These are phyloP conservation scores for Diplodia intermedia DNA, from an alignment of 2,329 filamentous ascomycete species.

Conservation along the genomic window DNA sequence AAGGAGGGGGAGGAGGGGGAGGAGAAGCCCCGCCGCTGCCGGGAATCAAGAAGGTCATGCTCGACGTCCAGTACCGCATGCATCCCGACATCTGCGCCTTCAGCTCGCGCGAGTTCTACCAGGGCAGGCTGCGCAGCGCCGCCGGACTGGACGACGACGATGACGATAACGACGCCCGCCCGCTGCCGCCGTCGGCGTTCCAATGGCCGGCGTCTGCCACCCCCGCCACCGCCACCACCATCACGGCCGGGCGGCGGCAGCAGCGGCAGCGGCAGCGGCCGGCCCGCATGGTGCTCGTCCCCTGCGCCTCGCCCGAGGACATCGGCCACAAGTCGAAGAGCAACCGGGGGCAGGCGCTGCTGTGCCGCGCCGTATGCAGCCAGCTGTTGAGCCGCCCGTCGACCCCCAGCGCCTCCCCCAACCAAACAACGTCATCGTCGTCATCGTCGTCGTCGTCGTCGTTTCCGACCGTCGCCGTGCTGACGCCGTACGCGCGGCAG, in stretches of 20 bases:
- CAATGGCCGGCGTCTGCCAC: too few species aligned
- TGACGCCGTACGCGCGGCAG: neutral
- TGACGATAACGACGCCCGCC: neutral
- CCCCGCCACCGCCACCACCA: too few species aligned
- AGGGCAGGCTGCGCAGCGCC: neutral
- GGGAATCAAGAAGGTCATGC: too few species aligned
- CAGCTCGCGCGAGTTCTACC: neutral
- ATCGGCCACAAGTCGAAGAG: neutral
- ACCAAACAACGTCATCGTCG: too few species aligned
- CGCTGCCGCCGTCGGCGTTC: neutral
- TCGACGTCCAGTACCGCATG: too few species aligned
- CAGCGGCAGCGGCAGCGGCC: too few species aligned
- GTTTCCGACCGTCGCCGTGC: neutral
- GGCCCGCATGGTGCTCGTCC: neutral
- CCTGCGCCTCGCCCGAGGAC: neutral
- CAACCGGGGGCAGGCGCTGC: neutral
- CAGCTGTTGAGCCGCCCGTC: neutral
- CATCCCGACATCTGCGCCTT: too few species aligned
- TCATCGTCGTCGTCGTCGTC: too few species aligned
- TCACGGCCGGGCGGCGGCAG: too few species aligned
- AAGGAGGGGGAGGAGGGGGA: rapidly evolving
- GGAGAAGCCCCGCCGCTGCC: too few species aligned
- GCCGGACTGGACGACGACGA: too few species aligned
- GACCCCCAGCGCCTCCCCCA: too few species aligned
- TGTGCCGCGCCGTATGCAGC: neutral